Base-by-base conservation (phyloP, 2,329 filamentous ascomycete species). In the Ceratocystis smalleyi region DNA sequence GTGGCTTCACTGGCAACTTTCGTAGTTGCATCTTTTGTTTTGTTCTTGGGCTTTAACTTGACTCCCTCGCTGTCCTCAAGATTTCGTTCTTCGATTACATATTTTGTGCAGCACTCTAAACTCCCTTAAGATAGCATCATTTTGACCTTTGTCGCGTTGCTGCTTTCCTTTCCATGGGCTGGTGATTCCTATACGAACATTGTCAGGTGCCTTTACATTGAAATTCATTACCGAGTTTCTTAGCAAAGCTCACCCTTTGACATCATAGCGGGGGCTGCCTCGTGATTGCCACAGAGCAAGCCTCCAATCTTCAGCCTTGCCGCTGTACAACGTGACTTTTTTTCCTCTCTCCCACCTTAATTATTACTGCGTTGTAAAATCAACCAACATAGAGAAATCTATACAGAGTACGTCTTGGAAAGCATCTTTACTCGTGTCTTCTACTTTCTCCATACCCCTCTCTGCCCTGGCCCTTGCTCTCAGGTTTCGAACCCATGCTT, bases 251-350 rank as follows among this genome's bases (percentile, higher is more conserved):
- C 19, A 32, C 24, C 59, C 43, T 27, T 66, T 66, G 65, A 66
- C 65, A 66, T 66, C 65, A 64, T 66, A 64, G 65, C 65, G 65
- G 65, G 62, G 51, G 12, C 10, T 55, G 51, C 3, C 51, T 32
- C 32, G 62, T 62, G 61, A 55, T 65, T 45, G 61, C 55, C 15
- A 45, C 59, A 59, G 27, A 32, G 10, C 30, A 51, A 22, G 24
- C 51, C 30, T 22, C 51, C 3, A 15, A 6, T 17, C 27, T n/a
- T 55, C 54, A 64, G 62, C 62, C 62, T 64, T 59, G 54, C 24
- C 51, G 35, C 62, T 47, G 49, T 43, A 47, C 47, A 32, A 45
- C 43, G 32, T n/a, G 2, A 51, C 45, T 19, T 51, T 54, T 8
- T 10, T 17, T 7, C 12, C 10, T 19, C 17, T 19, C 10, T 32